These are phyloP conservation scores for Neonectria punicea DNA, from an alignment of 2,329 filamentous ascomycete genomes.

Conservation along the genomic window DNA sequence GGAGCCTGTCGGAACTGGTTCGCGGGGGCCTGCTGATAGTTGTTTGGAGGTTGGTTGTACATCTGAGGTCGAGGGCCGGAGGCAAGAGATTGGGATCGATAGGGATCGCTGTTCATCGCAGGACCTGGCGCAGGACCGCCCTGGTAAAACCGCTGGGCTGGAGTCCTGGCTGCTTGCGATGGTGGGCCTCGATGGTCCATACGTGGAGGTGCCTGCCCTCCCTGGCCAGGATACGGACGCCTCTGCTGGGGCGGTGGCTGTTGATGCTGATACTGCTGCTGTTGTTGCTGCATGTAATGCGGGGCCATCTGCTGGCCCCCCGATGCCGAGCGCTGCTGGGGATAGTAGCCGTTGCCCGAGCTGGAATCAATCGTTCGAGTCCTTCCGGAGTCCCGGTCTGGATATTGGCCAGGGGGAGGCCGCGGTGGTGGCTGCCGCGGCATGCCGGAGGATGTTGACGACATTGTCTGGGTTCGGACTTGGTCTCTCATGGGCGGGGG, in stretches of 20 bases:
- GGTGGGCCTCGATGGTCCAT: conserved; percentile 69
- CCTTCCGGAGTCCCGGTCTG: conserved; percentile 46
- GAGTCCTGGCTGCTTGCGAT: conserved; percentile 55
- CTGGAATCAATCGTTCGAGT: conserved; percentile 50
- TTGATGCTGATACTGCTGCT: conserved; percentile 56
- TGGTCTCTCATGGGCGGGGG: conserved; percentile 62
- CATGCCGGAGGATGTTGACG: conserved; percentile 64
- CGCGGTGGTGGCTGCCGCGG: conserved; percentile 72
- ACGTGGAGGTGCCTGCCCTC: conserved; percentile 67
- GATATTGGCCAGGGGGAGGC: conserved; percentile 54
- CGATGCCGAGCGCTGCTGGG: conserved; percentile 63
- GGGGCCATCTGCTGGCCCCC: conserved; percentile 57
- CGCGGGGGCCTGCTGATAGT: conserved; percentile 73
- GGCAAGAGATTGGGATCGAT: conserved; percentile 93
- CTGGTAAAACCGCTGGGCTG: conserved; percentile 70
- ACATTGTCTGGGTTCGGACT: conserved; percentile 85
- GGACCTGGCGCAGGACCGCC: conserved; percentile 65
- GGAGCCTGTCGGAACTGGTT: conserved; percentile 83
- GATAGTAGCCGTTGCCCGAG: conserved; percentile 63
- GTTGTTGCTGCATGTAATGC: conserved; percentile 61
- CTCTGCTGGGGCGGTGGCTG: conserved; percentile 47
- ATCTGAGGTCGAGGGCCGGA: conserved; percentile 77
- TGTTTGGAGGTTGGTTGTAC: conserved; percentile 72
- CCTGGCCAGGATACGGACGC: conserved; percentile 57
- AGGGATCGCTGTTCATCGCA: conserved; percentile 84